Evolutionary conservation across 148 eudicot genomes (phyloP), one percentile per base, ranked within the genome.

Genomic region (Polygonum maritimum): DNA sequence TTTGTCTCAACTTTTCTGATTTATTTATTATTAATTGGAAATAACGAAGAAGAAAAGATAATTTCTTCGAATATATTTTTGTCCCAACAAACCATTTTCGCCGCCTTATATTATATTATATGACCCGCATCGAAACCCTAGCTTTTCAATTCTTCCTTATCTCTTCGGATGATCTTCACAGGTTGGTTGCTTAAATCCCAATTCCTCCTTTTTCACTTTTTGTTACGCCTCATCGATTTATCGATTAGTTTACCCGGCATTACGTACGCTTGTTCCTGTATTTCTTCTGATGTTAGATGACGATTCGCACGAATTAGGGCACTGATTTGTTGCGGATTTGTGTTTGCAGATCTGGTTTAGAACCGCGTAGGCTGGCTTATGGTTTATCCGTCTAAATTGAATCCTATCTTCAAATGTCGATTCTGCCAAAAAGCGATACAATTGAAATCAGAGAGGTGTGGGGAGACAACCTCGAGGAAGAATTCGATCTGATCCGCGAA

Each of bases 371-470:
- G 38, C 11, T 72, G 54, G 36, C 21, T 72, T 44, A 44, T 45
- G 75, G 21, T 72, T 9, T 72, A 18, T 44, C 35, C 35, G 12
- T 10, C 21, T 21, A 9, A 72, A 44, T 72, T 8, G 5, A 16
- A 45, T 72, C 75, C 49, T 9, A 41, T 71, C 52, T 47, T 19
- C 48, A 75, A 38, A 85, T 85, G 88, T 81, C 88, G 57, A 70
- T 83, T 77, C 41, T 81, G 40, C 82, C 84, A 35, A 85, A 83
- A 57, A 79, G 80, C 71, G 86, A 83, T 45, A 76, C 86, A 26
- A 79, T 85, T 65, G 84, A 79, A 44, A 83, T 85, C 72, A 73
- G 88, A 69, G 84, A 85, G 75, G 86, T 85, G 13, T 85, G 88
- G 88, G 75, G 73, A 48, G 84, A 81, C 38, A 85, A 85, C 71